phyloP scores from a whole-genome alignment of 257 asterid genomes.

The Solanum chmielewskii region DNA sequence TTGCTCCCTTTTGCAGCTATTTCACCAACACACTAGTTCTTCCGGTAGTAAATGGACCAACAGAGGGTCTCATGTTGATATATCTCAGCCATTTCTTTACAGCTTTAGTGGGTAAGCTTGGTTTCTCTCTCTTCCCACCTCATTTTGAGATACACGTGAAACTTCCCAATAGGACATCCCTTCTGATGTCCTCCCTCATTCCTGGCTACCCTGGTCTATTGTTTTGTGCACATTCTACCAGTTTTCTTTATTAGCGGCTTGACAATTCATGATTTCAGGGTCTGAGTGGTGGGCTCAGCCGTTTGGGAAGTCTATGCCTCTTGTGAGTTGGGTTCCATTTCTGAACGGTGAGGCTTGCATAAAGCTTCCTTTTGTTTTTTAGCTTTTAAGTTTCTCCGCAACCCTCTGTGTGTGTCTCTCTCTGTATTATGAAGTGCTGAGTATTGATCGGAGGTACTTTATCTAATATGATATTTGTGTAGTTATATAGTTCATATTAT shows the following conservation, averaged over 20 bases:
- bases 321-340: slow-evolving; percentile 74
- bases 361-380: background rate
- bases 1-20: slow-evolving; percentile 35
- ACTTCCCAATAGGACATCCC: background rate
- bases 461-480: background rate
- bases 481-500: background rate
- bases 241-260: background rate
- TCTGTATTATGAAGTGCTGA: background rate
- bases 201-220: background rate
- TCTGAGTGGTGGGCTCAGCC: slow-evolving; percentile 91
- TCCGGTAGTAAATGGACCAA: slow-evolving; percentile 90
- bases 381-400: background rate
- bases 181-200: background rate
- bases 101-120: slow-evolving; percentile 36
- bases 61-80: slow-evolving; percentile 87
- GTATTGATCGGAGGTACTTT: background rate
- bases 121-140: slow-evolving; percentile 16
- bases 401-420: background rate
- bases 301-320: slow-evolving; percentile 65
- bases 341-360: slow-evolving; percentile 46
- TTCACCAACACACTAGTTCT: slow-evolving; percentile 90
- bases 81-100: slow-evolving; percentile 63
- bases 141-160: background rate
- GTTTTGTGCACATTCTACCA: background rate
- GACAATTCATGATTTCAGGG: slow-evolving; percentile 38